A percentile compares a stretch with the other conserved stretches of the same genome.
Evolutionary conservation across 2,329 filamentous ascomycete species (phyloP).

Genomic region (Colletotrichum euphorbiae): DNA sequence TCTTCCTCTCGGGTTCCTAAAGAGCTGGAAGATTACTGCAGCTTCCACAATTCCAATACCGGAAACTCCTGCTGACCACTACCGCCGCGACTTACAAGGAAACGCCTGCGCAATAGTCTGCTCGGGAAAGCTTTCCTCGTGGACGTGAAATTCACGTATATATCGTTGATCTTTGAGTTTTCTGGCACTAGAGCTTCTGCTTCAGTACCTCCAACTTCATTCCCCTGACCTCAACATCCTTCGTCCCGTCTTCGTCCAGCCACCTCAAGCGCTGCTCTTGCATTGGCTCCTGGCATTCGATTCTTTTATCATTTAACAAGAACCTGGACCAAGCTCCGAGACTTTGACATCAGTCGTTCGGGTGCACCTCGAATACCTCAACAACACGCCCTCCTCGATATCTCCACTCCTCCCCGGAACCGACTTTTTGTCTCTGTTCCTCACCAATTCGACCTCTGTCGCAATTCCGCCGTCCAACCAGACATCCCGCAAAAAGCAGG

Average conservation of each 20-base stretch:
- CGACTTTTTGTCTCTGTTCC: conserved; percentile 25
- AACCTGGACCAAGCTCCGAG: conserved; percentile 31
- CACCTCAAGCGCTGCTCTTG: conserved; percentile 6
- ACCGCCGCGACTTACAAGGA: conserved; percentile 26
- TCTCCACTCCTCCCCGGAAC: conserved; percentile 36
- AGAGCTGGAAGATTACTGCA: neutral
- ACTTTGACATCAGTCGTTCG: conserved; percentile 32
- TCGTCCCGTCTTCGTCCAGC: conserved; percentile 33
- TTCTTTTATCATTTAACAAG: conserved; percentile 13
- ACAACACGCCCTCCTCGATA: conserved; percentile 32
- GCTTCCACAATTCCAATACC: conserved; percentile 27
- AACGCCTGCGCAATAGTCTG: conserved; percentile 21
- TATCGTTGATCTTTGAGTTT: conserved; percentile 16
- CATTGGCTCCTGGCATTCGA: conserved; percentile 29
- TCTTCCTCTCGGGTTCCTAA: neutral
- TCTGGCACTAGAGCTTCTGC: conserved; percentile 22
- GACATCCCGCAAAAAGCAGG: conserved; percentile 29
- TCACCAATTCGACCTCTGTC: conserved; percentile 4
- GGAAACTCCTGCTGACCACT: conserved; percentile 34
- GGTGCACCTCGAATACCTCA: conserved; percentile 7
- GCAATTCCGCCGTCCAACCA: conserved; percentile 11
- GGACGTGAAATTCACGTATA: conserved; percentile 23
- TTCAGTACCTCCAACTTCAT: neutral
- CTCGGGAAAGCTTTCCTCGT: conserved; percentile 20
- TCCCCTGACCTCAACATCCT: conserved; percentile 8